These are phyloP conservation scores for Arabis alpina DNA, from an alignment of 345 rosid genomes.

Conservation along the genomic window DNA sequence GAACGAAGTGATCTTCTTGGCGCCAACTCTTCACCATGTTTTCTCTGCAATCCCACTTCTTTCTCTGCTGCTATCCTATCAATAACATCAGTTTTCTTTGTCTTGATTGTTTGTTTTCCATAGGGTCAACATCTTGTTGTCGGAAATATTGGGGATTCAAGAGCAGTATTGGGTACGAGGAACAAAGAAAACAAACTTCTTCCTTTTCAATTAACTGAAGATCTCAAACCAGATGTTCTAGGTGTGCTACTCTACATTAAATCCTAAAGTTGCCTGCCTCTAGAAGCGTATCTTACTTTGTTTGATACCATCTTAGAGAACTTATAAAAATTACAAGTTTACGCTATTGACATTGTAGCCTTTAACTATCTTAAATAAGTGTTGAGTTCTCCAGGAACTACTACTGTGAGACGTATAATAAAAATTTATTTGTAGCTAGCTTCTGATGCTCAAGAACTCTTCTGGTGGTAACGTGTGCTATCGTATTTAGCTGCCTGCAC, in stretches of 20 bases:
- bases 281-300: no score
- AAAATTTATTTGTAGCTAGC: slow-evolving; percentile 14
- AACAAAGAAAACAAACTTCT: slow-evolving; percentile 64
- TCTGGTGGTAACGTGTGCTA: no score
- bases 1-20: no score
- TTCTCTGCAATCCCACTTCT: no score
- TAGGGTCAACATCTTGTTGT: slow-evolving; percentile 71
- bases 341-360: no score
- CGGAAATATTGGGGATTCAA: slow-evolving; percentile 91
- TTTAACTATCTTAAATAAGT: neutral
- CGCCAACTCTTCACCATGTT: no score
- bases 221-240: slow-evolving; percentile 97
- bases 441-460: no score
- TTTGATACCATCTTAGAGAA: slow-evolving; percentile 1
- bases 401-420: no score
- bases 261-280: slow-evolving; percentile 36
- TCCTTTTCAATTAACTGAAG: slow-evolving; percentile 84
- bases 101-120: no score
- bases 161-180: slow-evolving; percentile 88
- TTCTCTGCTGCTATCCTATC: no score
- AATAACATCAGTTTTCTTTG: no score
- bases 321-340: neutral
- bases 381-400: neutral
- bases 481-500: no score
- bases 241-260: slow-evolving; percentile 42